A percentile compares a stretch with the other conserved stretches of the same genome.
Conservation (phyloP, 768 basidiomycete species). For the Suillus tomentosus region DNA sequence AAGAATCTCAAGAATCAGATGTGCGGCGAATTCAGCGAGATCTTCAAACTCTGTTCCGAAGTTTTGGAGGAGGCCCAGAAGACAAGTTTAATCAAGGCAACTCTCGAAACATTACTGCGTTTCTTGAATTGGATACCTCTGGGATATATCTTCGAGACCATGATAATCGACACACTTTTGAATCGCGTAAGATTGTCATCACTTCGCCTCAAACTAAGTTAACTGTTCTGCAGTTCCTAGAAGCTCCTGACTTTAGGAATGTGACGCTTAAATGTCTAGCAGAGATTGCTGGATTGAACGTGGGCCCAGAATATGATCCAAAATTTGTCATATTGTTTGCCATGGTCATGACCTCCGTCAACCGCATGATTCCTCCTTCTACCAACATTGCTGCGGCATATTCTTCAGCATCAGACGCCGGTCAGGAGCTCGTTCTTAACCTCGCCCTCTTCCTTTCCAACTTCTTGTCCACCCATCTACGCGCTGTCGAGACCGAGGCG, state of each 20-base stretch:
- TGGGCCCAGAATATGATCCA: constrained; percentile 95
- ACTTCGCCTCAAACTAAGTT: constrained; percentile 16
- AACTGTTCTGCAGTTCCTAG: constrained; percentile 72
- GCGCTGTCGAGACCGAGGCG: constrained; percentile 87
- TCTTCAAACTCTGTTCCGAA: constrained; percentile 96
- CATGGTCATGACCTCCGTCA: constrained; percentile 97
- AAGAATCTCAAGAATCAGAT: constrained; percentile 98
- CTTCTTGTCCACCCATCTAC: constrained; percentile 91
- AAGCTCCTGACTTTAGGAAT: constrained; percentile 96
- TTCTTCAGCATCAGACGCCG: constrained; percentile 83
- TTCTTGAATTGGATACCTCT: constrained; percentile 99
- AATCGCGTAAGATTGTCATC: constrained; percentile 67
- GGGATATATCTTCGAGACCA: constrained; percentile 98
- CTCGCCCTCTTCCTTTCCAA: constrained; percentile 97
- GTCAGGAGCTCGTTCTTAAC: constrained; percentile 96
- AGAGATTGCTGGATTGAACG: constrained; percentile 92
- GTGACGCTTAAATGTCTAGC: constrained; percentile 95
- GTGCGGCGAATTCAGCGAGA: constrained; percentile 95
- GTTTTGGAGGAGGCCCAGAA: constrained; percentile 98
- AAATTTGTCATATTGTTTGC: constrained; percentile 98
- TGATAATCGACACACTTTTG: constrained; percentile 91
- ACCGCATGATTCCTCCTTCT: constrained; percentile 94
- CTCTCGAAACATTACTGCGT: constrained; percentile 89
- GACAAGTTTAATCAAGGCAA: constrained; percentile 90
- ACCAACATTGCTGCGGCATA: constrained; percentile 96